These are phyloP conservation scores for Ogataea nonfermentans DNA, from an alignment of 805 yeast species.

Conservation along the genomic window DNA sequence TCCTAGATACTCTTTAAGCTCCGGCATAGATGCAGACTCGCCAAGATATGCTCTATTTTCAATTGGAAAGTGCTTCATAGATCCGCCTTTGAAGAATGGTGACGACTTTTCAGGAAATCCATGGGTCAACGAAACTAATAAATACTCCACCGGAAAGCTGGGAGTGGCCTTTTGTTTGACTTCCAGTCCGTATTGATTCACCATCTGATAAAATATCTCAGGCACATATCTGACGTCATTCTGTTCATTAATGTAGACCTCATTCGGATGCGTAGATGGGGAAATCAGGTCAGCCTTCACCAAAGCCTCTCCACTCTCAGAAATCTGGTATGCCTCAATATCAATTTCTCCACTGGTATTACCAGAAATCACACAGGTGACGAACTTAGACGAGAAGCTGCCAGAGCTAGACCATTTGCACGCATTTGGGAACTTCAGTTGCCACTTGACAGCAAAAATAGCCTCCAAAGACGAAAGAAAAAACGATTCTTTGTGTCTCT, in stretches of 20 bases:
- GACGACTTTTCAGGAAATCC: slow-evolving; percentile 76
- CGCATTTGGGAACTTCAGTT: slow-evolving; percentile 58
- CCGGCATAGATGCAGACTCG: slow-evolving; percentile 62
- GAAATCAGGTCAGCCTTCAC: slow-evolving; percentile 81
- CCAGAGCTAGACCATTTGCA: slow-evolving; percentile 65
- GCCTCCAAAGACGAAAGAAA: slow-evolving; percentile 88
- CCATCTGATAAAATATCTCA: slow-evolving; percentile 80
- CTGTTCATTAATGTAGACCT: slow-evolving; percentile 77
- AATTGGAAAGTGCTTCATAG: slow-evolving; percentile 54
- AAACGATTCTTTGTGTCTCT: slow-evolving; percentile 88
- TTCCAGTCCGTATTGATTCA: slow-evolving; percentile 83
- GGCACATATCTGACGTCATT: slow-evolving; percentile 82
- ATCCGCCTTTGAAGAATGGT: slow-evolving; percentile 47
- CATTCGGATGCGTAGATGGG: slow-evolving; percentile 88
- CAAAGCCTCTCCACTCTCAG: slow-evolving; percentile 82
- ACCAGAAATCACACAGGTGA: slow-evolving; percentile 93
- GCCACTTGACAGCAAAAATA: slow-evolving; percentile 77
- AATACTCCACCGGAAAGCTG: slow-evolving; percentile 88
- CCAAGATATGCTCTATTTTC: slow-evolving; percentile 80
- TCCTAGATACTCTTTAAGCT: slow-evolving; percentile 50
- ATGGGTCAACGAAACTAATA: slow-evolving; percentile 83
- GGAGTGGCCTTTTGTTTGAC: slow-evolving; percentile 91
- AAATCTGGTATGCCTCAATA: slow-evolving; percentile 85
- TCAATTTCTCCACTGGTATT: slow-evolving; percentile 86
- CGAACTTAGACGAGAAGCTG: slow-evolving; percentile 80